Evolutionary conservation across 2,329 filamentous ascomycete genomes (phyloP).

Genomic region (Gnomoniopsis smithogilvyi): DNA sequence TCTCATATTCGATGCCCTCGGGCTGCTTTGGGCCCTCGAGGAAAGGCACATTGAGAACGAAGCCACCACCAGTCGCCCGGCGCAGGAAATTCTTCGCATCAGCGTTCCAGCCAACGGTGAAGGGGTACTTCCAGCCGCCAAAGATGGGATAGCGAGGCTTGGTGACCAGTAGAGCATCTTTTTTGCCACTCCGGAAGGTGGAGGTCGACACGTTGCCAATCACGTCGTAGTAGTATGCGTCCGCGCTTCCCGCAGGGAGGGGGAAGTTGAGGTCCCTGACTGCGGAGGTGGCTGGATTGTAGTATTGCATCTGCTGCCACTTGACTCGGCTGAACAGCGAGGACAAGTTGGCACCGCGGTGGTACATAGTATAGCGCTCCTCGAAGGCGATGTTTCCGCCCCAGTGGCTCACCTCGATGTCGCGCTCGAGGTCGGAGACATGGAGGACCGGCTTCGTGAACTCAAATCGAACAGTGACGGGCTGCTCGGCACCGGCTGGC

Average conservation of each 20-base stretch:
- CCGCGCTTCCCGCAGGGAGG: slow-evolving; percentile 72
- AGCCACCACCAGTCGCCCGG: slow-evolving; percentile 63
- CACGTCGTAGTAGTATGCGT: slow-evolving; percentile 92
- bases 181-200: slow-evolving; percentile 72
- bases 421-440: slow-evolving; percentile 75
- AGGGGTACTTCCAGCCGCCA: slow-evolving; percentile 97
- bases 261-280: slow-evolving; percentile 80
- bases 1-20: slow-evolving; percentile 84
- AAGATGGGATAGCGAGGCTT: slow-evolving; percentile 96
- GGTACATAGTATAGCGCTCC: slow-evolving; percentile 84
- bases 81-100: slow-evolving; percentile 76
- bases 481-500: slow-evolving; percentile 70
- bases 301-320: slow-evolving; percentile 71
- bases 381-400: slow-evolving; percentile 94
- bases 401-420: slow-evolving; percentile 96
- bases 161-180: slow-evolving; percentile 81
- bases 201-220: slow-evolving; percentile 98
- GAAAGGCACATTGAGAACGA: slow-evolving; percentile 86
- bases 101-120: slow-evolving; percentile 94
- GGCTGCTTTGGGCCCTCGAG: slow-evolving; percentile 83
- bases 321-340: slow-evolving; percentile 73
- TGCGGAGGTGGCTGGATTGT: slow-evolving; percentile 72
- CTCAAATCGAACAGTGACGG: slow-evolving; percentile 82
- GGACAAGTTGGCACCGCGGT: slow-evolving; percentile 77
- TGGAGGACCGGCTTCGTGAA: slow-evolving; percentile 90